A percentile compares a stretch with the other conserved stretches of the same genome.
phyloP scores from a whole-genome alignment of 768 basidiomycete genomes.

The Crepidotus variabilis region DNA sequence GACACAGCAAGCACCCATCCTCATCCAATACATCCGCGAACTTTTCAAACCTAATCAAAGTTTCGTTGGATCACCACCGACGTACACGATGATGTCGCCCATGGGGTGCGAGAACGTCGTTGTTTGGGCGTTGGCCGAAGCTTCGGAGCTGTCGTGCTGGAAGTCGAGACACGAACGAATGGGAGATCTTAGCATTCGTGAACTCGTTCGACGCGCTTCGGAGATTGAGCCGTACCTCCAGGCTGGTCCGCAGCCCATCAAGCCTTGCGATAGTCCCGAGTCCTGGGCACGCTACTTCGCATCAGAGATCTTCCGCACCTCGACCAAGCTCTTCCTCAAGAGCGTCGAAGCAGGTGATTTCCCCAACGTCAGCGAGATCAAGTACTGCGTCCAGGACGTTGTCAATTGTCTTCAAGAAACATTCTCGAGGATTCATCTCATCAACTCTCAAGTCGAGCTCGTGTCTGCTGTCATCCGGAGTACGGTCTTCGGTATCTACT shows the following conservation, averaged over 20 bases:
- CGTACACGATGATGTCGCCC: constrained; percentile 71
- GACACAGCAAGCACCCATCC: constrained; percentile 53
- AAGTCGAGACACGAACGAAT: constrained; percentile 39
- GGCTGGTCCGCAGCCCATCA: constrained; percentile 17
- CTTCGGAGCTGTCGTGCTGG: constrained; percentile 62
- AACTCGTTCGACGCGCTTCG: constrained; percentile 51
- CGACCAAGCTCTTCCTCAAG: constrained; percentile 72
- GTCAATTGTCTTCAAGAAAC: constrained; percentile 37
- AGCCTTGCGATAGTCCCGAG: constrained; percentile 18
- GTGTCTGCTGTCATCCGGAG: constrained; percentile 63
- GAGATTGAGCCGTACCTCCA: constrained; percentile 44
- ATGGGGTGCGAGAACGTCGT: constrained; percentile 85
- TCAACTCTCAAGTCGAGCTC: constrained; percentile 19
- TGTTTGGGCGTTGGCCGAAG: constrained; percentile 77
- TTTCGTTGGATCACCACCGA: constrained; percentile 33
- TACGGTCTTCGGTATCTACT: constrained; percentile 75
- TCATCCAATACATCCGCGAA: constrained; percentile 49
- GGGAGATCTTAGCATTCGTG: constrained; percentile 54
- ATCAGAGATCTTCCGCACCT: constrained; percentile 67
- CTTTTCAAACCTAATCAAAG: constrained; percentile 50
- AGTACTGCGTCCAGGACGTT: constrained; percentile 47
- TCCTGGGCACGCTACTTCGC: constrained; percentile 40
- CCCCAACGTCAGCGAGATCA: constrained; percentile 64
- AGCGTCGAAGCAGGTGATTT: constrained; percentile 73
- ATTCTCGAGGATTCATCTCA: constrained; percentile 13